A percentile compares a stretch with the other conserved stretches of the same genome.
These are phyloP conservation scores for Clitocybe nebularis DNA, from an alignment of 1,284 basidiomycete species.

Conservation along the genomic window DNA sequence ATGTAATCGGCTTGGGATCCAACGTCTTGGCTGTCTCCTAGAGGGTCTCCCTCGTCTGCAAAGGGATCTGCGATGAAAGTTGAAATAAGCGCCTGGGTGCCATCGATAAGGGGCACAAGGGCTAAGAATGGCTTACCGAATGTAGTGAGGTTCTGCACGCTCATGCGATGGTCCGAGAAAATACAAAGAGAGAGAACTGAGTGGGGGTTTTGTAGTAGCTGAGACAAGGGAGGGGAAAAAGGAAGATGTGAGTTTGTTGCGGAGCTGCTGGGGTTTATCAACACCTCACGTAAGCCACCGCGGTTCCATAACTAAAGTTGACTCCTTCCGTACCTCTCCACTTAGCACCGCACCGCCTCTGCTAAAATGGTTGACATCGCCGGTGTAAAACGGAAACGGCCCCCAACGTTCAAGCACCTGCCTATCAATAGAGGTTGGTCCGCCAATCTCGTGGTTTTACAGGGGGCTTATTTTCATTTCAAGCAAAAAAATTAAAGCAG, in stretches of 20 bases:
- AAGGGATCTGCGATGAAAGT: slow-evolving; percentile 72
- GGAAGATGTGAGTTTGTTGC: slow-evolving; percentile 7
- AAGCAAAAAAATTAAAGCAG: slow-evolving; percentile 71
- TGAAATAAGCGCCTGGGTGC: slow-evolving; percentile 12
- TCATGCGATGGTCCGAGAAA: slow-evolving; percentile 70
- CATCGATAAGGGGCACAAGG: slow-evolving; percentile 29
- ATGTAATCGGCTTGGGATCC: slow-evolving; percentile 86
- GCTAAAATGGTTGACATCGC: slow-evolving; percentile 22
- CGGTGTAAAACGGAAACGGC: slow-evolving; percentile 47
- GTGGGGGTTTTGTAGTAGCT: slow-evolving; percentile 27
- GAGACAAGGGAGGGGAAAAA: slow-evolving; percentile 6
- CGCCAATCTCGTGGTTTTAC: slow-evolving; percentile 6
- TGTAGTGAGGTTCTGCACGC: slow-evolving; percentile 83
- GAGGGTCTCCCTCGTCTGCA: slow-evolving; percentile 85
- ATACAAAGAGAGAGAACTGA: slow-evolving; percentile 44
- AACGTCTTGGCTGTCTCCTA: slow-evolving; percentile 70
- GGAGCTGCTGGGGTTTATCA: slow-evolving; percentile 18
- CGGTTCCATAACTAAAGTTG: slow-evolving; percentile 6
- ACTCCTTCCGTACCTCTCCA: slow-evolving; percentile 6
- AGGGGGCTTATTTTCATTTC: slow-evolving; percentile 5
- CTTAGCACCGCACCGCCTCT: slow-evolving; percentile 11
- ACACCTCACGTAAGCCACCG: slow-evolving; percentile 21
- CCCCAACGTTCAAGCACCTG: slow-evolving; percentile 68
- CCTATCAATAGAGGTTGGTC: slow-evolving; percentile 57
- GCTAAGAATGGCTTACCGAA: slow-evolving; percentile 50